phyloP scores from a whole-genome alignment of 2,329 filamentous ascomycete genomes.

The Microdochium nivale region DNA sequence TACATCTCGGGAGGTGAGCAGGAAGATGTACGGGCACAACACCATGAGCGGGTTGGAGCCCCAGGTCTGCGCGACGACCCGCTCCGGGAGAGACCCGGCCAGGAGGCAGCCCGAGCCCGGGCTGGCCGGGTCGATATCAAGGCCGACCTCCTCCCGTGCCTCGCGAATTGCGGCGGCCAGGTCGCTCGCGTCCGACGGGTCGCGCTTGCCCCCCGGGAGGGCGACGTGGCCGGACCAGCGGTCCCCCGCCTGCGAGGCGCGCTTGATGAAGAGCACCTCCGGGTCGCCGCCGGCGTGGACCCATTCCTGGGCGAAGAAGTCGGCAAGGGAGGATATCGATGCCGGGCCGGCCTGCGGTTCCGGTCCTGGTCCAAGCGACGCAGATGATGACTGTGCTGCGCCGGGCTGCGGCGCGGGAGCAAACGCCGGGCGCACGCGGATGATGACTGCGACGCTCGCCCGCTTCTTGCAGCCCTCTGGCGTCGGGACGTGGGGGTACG shows the following conservation, averaged over 20 bases:
- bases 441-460: constrained; percentile 57
- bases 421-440: constrained; percentile 52
- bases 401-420: constrained; percentile 37
- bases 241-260: constrained; percentile 55
- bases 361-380: background rate
- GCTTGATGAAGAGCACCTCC: constrained; percentile 64
- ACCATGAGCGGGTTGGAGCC: constrained; percentile 60
- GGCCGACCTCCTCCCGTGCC: constrained; percentile 57
- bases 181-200: constrained; percentile 56
- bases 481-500: constrained; percentile 30
- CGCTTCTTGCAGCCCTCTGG: constrained; percentile 29
- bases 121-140: constrained; percentile 33
- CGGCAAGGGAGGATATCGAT: constrained; percentile 23
- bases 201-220: constrained; percentile 57
- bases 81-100: constrained; percentile 56
- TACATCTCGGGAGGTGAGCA: constrained; percentile 46
- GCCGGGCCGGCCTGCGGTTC: background rate
- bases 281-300: constrained; percentile 52
- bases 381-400: constrained; percentile 2
- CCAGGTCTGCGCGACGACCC: constrained; percentile 59
- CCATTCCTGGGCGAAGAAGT: constrained; percentile 58
- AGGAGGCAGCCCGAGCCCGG: constrained; percentile 23
- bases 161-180: constrained; percentile 54
- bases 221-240: constrained; percentile 64
- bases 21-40: constrained; percentile 59